Base-by-base conservation (phyloP, 108 stramenopile species). In the Cyclotella kingstonii region DNA sequence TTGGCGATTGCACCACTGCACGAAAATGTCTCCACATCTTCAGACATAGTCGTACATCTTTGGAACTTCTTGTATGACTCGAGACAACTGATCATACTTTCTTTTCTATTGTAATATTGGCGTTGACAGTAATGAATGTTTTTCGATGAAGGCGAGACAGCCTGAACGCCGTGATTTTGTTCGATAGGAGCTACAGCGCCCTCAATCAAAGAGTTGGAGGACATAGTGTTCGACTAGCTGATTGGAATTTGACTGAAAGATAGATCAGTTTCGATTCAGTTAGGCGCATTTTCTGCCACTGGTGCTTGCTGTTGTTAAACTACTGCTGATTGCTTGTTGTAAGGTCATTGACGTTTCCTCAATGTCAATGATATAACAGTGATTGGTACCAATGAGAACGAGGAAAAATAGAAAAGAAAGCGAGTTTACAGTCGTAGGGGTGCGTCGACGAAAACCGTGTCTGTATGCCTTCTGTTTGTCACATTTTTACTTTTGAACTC, bases 61-160 rank as follows among this genome's bases (percentile, higher is more conserved):
- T 47, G 30, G 31, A 60, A 60, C 0, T 46, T 30, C 18, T 46
- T 44, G 41, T 30, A 60, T 21, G 59, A 60, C 18, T 60, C 44
- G 2, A 60, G 27, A 33, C 59, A 60, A 11, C 35, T 33, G 10
- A 35, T 54, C 11, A 42, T 40, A 26, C 19, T 15, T 15, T 12
- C 8, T n/a, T 9, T 44, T 44, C 11, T n/a, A 17, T n/a, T 8
- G n/a, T 8, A 44, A 18, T n/a, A 44, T 15, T 42, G 56, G 5
- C 39, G 39, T 28, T 28, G 41, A 40, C 26, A 45, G 33, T 33
- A 30, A 3, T 6, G 6, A 2, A 19, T 23, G 21, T 19, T 54
- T 27, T 6, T 36, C 36, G 36, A 36, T 36, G 36, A 9, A 11
- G 36, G 11, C 9, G 36, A 36, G 36, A 9, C n/a, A n/a, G n/a